Percentiles rank a stretch among this genome's conserved stretches.
Evolutionary conservation across 2,329 filamentous ascomycete genomes (phyloP).

Genomic region (Xylariaceae sp.): DNA sequence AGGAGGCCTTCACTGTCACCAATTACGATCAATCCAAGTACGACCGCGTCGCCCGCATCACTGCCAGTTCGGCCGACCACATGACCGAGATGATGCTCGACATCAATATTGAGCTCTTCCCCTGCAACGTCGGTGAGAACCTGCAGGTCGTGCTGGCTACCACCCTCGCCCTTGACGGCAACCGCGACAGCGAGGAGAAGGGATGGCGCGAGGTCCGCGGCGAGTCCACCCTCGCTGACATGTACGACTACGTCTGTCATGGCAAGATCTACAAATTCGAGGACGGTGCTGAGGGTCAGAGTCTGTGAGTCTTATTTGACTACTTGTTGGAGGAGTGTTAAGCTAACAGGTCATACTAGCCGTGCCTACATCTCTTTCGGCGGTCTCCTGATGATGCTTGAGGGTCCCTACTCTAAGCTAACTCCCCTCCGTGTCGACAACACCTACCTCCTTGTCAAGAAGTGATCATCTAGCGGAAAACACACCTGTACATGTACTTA

Average conservation of each 20-base stretch:
- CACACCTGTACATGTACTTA: slow-evolving; percentile 2
- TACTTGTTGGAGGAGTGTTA: neutral
- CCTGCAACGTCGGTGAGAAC: slow-evolving; percentile 68
- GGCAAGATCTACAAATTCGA: slow-evolving; percentile 89
- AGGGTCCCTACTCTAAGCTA: slow-evolving; percentile 94
- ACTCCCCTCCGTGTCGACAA: slow-evolving; percentile 89
- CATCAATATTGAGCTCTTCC: slow-evolving; percentile 91
- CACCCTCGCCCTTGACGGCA: slow-evolving; percentile 64
- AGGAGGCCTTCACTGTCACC: slow-evolving; percentile 85
- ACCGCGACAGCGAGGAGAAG: slow-evolving; percentile 34
- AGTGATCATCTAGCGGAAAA: slow-evolving; percentile 46
- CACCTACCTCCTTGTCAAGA: slow-evolving; percentile 91
- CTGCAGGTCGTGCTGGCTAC: slow-evolving; percentile 81
- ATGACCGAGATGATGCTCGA: slow-evolving; percentile 80
- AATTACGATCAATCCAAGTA: slow-evolving; percentile 83
- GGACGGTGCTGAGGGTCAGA: slow-evolving; percentile 74
- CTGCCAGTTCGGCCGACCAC: slow-evolving; percentile 71
- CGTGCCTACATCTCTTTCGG: slow-evolving; percentile 95
- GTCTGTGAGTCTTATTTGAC: slow-evolving; percentile 65
- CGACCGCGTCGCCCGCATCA: slow-evolving; percentile 87
- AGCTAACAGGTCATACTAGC: slow-evolving; percentile 45
- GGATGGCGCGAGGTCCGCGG: slow-evolving; percentile 76
- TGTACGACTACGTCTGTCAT: slow-evolving; percentile 85
- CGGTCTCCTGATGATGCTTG: slow-evolving; percentile 82
- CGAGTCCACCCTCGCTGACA: slow-evolving; percentile 66